These are phyloP conservation scores for Ascocoryne sarcoides DNA, from an alignment of 2,329 filamentous ascomycete genomes.

Conservation along the genomic window DNA sequence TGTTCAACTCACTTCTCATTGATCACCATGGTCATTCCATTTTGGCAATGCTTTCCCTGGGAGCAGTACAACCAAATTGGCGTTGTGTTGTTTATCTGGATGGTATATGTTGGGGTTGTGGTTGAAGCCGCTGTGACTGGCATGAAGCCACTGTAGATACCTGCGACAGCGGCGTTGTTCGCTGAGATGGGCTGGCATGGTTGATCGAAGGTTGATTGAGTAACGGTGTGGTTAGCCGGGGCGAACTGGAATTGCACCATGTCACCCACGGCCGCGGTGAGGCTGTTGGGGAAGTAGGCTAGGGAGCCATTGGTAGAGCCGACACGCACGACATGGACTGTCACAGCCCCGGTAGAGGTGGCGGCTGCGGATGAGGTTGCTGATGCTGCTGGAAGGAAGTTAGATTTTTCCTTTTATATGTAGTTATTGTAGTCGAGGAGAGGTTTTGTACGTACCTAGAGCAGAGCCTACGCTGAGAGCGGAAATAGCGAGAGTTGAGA, in stretches of 20 bases:
- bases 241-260: slow-evolving; percentile 61
- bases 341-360: slow-evolving; percentile 11
- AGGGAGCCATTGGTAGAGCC: slow-evolving; percentile 38
- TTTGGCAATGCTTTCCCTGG: slow-evolving; percentile 63
- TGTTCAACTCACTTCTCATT: slow-evolving; percentile 41
- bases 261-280: slow-evolving; percentile 54
- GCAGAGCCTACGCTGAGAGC: slow-evolving; percentile 24
- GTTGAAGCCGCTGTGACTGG: slow-evolving; percentile 45
- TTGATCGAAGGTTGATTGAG: slow-evolving; percentile 64
- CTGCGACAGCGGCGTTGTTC: slow-evolving; percentile 39
- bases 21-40: slow-evolving; percentile 33
- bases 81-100: slow-evolving; percentile 58
- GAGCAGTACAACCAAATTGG: slow-evolving; percentile 77
- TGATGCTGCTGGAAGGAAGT: slow-evolving; percentile 2
- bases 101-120: slow-evolving; percentile 58
- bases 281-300: slow-evolving; percentile 56
- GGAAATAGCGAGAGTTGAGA: slow-evolving; percentile 23
- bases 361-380: slow-evolving; percentile 2
- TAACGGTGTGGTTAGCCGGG: slow-evolving; percentile 67
- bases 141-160: slow-evolving; percentile 62
- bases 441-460: slow-evolving; percentile 20
- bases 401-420: slow-evolving; percentile 4
- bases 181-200: slow-evolving; percentile 55
- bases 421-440: neutral
- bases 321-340: slow-evolving; percentile 58